These are phyloP conservation scores for Akanthomyces lecanii DNA, from an alignment of 2,329 filamentous ascomycete genomes.

Conservation along the genomic window DNA sequence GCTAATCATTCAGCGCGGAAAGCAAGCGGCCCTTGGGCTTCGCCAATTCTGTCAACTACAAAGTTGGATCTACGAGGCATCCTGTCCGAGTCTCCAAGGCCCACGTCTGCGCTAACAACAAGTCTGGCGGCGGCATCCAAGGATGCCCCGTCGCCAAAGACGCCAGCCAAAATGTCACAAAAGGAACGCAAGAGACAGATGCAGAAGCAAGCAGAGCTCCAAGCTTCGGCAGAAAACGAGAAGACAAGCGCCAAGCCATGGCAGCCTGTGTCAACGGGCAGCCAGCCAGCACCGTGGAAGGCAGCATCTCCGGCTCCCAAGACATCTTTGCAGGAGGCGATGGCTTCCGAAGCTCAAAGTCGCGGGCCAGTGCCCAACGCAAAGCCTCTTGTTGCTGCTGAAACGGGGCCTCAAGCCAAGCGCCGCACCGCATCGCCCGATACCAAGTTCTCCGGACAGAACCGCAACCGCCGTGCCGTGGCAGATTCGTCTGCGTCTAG, in stretches of 20 bases:
- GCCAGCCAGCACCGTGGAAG: conserved; percentile 62
- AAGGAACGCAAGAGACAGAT: conserved; percentile 86
- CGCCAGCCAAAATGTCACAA: conserved; percentile 69
- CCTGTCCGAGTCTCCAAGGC: conserved; percentile 57
- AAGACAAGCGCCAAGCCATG: conserved; percentile 37
- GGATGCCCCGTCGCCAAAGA: conserved; percentile 31
- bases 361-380: conserved; percentile 29
- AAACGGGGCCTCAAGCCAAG: conserved; percentile 36
- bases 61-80: conserved; percentile 75
- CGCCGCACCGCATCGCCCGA: conserved; percentile 56
- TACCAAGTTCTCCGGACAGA: conserved; percentile 59
- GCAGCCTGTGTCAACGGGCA: conserved; percentile 38
- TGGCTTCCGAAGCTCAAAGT: conserved; percentile 30
- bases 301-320: conserved; percentile 45
- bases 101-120: conserved; percentile 50
- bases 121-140: conserved; percentile 48
- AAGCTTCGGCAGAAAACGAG: conserved; percentile 36
- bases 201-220: conserved; percentile 55
- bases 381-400: conserved; percentile 42
- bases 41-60: conserved; percentile 47
- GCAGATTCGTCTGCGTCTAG: conserved; percentile 24
- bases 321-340: conserved; percentile 46
- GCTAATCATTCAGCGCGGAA: conserved; percentile 10
- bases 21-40: conserved; percentile 45
- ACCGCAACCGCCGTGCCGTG: conserved; percentile 34